Conservation (phyloP, 345 rosid species). For the Luvunga scandens region DNA sequence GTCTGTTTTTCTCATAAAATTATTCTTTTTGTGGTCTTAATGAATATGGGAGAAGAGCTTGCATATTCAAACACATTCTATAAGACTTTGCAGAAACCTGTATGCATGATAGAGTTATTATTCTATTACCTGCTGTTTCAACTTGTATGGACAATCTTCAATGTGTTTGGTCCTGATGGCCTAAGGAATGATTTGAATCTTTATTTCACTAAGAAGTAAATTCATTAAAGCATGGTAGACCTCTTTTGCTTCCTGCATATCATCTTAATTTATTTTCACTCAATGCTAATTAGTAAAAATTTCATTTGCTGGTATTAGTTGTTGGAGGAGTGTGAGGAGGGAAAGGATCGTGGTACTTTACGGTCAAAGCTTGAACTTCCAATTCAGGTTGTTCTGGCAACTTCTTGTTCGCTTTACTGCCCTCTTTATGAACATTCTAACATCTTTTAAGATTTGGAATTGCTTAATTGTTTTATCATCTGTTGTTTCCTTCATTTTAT, state of each 20-base stretch:
- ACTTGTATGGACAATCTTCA: not conserved
- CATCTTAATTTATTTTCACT: not conserved
- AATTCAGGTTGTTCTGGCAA: constrained; percentile 68
- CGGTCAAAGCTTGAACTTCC: constrained; percentile 99
- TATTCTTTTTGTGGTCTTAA: not conserved
- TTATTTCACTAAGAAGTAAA: not conserved
- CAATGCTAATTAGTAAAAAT: constrained; percentile 8
- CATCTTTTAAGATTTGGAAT: constrained; percentile 2
- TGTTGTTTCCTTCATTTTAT: not conserved
- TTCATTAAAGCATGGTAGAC: not conserved
- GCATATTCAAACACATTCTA: not conserved
- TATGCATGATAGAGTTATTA: not conserved
- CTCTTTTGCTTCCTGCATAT: not conserved
- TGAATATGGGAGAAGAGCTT: not conserved
- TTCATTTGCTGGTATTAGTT: constrained; percentile 45
- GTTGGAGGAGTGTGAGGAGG: constrained; percentile 94
- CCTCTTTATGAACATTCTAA: not conserved
- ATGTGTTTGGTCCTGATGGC: not conserved
- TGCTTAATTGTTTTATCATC: constrained; percentile 2
- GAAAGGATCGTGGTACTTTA: constrained; percentile 77
- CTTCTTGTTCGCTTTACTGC: not conserved
- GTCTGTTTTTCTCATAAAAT: not conserved
- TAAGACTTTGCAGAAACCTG: not conserved
- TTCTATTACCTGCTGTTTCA: not conserved
- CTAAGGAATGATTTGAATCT: not conserved